Evolutionary conservation across 2,329 filamentous ascomycete species (phyloP), one percentile per base, ranked within the genome.

Genomic region (Colletotrichum sp.): DNA sequence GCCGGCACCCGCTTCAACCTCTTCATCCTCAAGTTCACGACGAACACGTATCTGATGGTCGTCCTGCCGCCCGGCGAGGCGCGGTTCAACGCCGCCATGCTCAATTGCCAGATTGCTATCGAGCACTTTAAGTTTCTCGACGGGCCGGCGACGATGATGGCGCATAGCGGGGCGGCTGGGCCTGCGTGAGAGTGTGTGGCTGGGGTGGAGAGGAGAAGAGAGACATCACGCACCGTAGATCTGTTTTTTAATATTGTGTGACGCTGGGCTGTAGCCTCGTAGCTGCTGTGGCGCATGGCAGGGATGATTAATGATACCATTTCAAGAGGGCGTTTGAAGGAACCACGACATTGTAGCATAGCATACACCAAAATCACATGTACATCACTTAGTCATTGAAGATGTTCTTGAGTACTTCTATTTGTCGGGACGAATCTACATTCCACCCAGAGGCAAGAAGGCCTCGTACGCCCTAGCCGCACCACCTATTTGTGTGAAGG

Each of bases 1-100:
- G 93, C 94, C 71, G 90, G 90, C 71, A 88, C 91, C 60, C 90
- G 91, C 75, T 99, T 99, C 87, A 98, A 95, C 85, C 93, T 98
- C 84, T 98, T 99, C 83, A 95, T 98, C 78, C 95, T 96, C 78
- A 95, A 98, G 79, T 96, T 99, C 79, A 99, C 97, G 3, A 98
- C 97, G 69, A 99, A 99, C 85, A 99, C 97, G 4, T 99, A 99
- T 82, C 93, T 99, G 76, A 95, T 98, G 81, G 95, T 98, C 10
- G 93, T 98, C 43, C 92, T 98, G 78, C 96, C 97, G 0, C 96
- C 96, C 0, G 96, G 96, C 28, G 96, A 99, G 84, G 95, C 95
- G 24, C 91, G 95, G 7, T 98, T 98, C 87, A 98, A 99, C 81
- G 93, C 95, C 69, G 96, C 96, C 14, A 92, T 97, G 84, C 89